Evolutionary conservation across 2,329 filamentous ascomycete genomes (phyloP).

Genomic region (Diaporthe nobilis): DNA sequence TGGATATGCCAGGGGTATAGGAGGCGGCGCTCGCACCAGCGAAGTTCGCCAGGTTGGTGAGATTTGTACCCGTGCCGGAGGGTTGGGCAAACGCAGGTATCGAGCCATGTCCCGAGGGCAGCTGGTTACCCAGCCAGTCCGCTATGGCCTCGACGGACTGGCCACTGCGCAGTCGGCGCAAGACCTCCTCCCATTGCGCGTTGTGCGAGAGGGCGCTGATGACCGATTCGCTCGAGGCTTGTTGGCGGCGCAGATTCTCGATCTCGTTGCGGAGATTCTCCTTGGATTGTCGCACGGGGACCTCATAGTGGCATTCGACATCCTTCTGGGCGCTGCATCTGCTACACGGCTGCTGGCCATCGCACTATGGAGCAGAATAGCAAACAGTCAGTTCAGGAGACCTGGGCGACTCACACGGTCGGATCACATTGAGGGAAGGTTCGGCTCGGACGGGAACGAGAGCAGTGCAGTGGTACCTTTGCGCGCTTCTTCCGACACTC

Average conservation of each 20-base stretch:
- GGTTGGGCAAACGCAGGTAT: conserved; percentile 50
- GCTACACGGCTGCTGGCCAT: conserved; percentile 69
- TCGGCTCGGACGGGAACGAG: neutral
- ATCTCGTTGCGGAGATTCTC: conserved; percentile 73
- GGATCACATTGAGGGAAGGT: neutral
- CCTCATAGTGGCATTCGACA: conserved; percentile 71
- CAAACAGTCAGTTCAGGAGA: conserved; percentile 24
- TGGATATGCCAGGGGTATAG: conserved; percentile 43
- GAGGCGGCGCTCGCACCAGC: conserved; percentile 47
- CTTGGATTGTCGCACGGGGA: conserved; percentile 75
- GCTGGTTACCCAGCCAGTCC: conserved; percentile 62
- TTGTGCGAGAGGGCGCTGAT: conserved; percentile 67
- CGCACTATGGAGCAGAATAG: conserved; percentile 60
- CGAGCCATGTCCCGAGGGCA: conserved; percentile 51
- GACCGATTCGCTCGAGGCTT: conserved; percentile 69
- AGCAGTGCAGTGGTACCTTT: conserved; percentile 59
- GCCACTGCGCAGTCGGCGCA: conserved; percentile 67
- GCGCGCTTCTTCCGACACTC: conserved; percentile 74
- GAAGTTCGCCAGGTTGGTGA: conserved; percentile 51
- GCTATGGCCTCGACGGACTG: conserved; percentile 69
- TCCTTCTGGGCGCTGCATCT: conserved; percentile 69
- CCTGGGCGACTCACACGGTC: neutral
- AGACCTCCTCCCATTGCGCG: conserved; percentile 67
- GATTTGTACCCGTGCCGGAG: conserved; percentile 48
- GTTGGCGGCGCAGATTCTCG: conserved; percentile 67